Evolutionary conservation across 495 filamentous ascomycete species (phyloP).

Genomic region (Podospora conica): DNA sequence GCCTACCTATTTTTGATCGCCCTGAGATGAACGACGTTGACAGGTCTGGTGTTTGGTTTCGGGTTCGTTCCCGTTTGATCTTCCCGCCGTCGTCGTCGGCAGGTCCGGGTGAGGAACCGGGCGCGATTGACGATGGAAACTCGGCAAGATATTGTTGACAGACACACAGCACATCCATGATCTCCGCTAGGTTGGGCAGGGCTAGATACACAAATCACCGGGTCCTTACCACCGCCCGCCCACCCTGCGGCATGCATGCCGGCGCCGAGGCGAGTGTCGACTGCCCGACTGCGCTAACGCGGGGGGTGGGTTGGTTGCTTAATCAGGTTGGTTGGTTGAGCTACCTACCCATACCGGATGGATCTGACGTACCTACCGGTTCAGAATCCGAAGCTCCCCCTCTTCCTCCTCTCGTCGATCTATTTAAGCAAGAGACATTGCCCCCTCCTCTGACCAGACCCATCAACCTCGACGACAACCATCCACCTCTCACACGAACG

Average conservation of each 20-base stretch:
- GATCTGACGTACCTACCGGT: not conserved
- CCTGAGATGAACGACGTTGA: not conserved
- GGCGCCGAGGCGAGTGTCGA: not conserved
- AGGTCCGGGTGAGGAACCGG: not conserved
- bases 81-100: not conserved
- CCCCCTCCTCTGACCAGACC: not conserved
- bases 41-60: not conserved
- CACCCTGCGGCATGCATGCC: not conserved
- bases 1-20: too few species aligned
- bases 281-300: not conserved
- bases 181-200: not conserved
- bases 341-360: not conserved
- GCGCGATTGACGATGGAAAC: too few species aligned
- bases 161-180: not conserved
- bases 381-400: not conserved
- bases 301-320: slow-evolving; percentile 1
- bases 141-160: too few species aligned
- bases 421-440: not conserved
- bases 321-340: not conserved
- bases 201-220: not conserved
- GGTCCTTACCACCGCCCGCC: too few species aligned
- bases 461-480: not conserved
- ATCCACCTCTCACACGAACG: not conserved
- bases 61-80: too few species aligned
- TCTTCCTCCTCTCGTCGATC: not conserved